Percentiles rank a stretch among this genome's conserved stretches.
These are phyloP conservation scores for Solanum infundibuliforme DNA, from an alignment of 257 asterid genomes.

Conservation along the genomic window DNA sequence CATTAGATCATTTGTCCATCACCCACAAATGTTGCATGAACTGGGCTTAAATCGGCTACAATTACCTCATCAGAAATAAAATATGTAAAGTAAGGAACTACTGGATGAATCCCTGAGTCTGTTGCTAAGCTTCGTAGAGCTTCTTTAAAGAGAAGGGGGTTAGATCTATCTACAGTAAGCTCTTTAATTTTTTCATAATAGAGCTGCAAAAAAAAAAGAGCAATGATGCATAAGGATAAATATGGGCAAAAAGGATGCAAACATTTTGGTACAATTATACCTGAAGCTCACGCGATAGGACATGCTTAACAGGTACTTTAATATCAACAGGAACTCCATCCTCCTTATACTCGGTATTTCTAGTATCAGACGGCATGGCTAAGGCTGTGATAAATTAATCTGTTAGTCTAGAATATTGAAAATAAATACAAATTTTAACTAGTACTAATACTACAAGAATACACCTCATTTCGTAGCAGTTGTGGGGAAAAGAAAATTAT, in stretches of 20 bases:
- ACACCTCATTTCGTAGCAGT: neutral
- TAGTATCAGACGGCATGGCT: constrained; percentile 56
- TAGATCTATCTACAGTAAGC: constrained; percentile 67
- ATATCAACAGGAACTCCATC: constrained; percentile 75
- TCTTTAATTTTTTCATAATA: constrained; percentile 93
- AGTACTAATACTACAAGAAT: neutral
- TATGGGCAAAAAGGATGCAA: constrained; percentile 6
- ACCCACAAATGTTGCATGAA: neutral
- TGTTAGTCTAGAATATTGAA: neutral
- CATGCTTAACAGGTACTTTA: constrained; percentile 89
- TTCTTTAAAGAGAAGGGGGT: constrained; percentile 63
- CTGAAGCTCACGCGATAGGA: constrained; percentile 96
- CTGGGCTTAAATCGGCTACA: neutral
- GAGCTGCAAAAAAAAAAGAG: constrained; percentile 43
- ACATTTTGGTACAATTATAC: constrained; percentile 24
- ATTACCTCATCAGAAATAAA: constrained; percentile 90
- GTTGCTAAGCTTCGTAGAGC: constrained; percentile 89
- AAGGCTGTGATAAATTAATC: constrained; percentile 24
- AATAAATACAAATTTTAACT: neutral
- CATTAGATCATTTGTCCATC: neutral
- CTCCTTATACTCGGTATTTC: constrained; percentile 69
- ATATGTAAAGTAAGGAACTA: constrained; percentile 90
- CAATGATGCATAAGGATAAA: neutral
- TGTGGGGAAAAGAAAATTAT: neutral
- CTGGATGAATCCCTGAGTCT: constrained; percentile 93